These are phyloP conservation scores for Craterostigma plantagineum DNA, from an alignment of 257 asterid species.

Conservation along the genomic window DNA sequence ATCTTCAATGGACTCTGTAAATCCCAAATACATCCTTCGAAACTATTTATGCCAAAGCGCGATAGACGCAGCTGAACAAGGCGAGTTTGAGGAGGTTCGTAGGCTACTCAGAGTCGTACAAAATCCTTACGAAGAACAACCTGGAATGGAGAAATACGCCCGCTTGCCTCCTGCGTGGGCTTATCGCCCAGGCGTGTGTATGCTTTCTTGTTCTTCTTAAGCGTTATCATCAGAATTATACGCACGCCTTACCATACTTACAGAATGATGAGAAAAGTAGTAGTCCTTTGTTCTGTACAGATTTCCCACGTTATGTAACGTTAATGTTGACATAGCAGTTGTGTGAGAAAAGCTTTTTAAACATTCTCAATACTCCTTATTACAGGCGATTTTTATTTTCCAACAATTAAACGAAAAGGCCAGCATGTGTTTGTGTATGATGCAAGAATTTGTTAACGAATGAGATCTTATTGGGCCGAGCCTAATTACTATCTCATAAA, in stretches of 20 bases:
- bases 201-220: conserved; percentile 94
- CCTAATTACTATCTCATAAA: too few species aligned
- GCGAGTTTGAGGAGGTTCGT: conserved; percentile 70
- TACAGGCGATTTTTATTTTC: too few species aligned
- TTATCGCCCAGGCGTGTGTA: conserved; percentile 87
- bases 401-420: too few species aligned
- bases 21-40: conserved; percentile 76
- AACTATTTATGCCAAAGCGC: conserved; percentile 94
- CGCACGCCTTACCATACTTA: background rate
- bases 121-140: conserved; percentile 75
- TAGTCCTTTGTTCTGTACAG: too few species aligned
- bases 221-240: conserved; percentile 1
- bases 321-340: too few species aligned
- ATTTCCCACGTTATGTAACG: too few species aligned
- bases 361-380: too few species aligned
- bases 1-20: conserved; percentile 62
- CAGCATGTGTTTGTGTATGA: too few species aligned
- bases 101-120: conserved; percentile 56
- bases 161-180: conserved; percentile 98
- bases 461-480: too few species aligned
- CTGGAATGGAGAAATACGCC: conserved; percentile 89
- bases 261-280: conserved; percentile 2
- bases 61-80: conserved; percentile 82
- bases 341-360: too few species aligned
- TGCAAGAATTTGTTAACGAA: too few species aligned